Percentiles rank a stretch among this genome's conserved stretches.
Evolutionary conservation across 176 grass and related monocot species (phyloP).

Genomic region (Cenchrus fungigraminus): DNA sequence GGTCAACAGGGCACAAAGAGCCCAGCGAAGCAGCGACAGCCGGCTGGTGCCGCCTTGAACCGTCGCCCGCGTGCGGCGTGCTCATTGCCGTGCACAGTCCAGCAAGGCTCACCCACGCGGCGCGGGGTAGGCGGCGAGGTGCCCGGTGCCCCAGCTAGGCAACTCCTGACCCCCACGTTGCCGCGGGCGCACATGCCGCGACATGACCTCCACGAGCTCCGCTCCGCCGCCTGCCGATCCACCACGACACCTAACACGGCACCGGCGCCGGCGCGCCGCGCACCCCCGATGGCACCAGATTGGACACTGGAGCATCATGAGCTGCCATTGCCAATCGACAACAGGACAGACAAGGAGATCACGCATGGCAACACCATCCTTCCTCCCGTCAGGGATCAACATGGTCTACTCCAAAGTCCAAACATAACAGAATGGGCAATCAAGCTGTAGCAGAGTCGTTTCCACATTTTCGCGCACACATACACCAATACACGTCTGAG

Average conservation of each 20-base stretch:
- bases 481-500: background rate
- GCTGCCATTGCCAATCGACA: conserved; percentile 10
- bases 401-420: background rate
- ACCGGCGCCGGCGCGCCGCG: too few relatives aligned
- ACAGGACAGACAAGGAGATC: background rate
- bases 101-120: too few relatives aligned
- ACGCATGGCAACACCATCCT: background rate
- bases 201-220: too few relatives aligned
- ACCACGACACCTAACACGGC: too few relatives aligned
- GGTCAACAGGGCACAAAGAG: background rate
- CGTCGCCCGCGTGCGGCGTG: background rate
- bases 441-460: background rate
- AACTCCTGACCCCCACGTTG: too few relatives aligned
- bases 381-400: background rate
- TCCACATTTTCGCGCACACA: background rate
- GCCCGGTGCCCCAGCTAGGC: too few relatives aligned
- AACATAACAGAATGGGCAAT: background rate
- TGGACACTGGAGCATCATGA: background rate
- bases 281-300: background rate
- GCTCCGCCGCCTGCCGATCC: too few relatives aligned
- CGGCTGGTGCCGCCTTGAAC: background rate
- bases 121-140: too few relatives aligned
- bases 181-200: too few relatives aligned
- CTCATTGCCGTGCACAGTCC: too few relatives aligned
- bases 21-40: background rate